phyloP scores from a whole-genome alignment of 1,139 yeast species.

The Casaregolazyma suthepensis region DNA sequence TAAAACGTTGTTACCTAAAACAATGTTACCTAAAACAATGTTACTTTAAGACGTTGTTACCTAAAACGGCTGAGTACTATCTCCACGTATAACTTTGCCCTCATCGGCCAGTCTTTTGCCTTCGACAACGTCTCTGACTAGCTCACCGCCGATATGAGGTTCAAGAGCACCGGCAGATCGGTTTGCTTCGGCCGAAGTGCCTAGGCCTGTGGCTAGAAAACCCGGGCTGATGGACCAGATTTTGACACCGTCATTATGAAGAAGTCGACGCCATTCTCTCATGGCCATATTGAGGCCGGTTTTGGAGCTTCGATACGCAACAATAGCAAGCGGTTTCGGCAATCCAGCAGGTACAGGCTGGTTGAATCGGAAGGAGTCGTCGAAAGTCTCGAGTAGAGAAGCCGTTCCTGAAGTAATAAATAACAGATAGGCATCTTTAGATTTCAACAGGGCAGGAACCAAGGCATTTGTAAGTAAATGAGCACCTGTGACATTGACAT shows the following conservation, averaged over 20 bases:
- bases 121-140: not conserved
- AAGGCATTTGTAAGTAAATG: not conserved
- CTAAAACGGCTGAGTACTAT: not conserved
- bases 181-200: not conserved
- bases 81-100: not conserved
- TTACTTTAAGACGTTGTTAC: not conserved
- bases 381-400: not conserved
- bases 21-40: not conserved
- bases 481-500: not conserved
- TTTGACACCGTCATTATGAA: not conserved
- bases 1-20: no score
- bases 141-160: not conserved
- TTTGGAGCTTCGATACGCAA: not conserved
- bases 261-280: not conserved
- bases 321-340: not conserved
- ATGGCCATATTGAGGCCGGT: not conserved
- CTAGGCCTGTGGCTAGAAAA: not conserved
- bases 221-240: not conserved
- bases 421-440: not conserved
- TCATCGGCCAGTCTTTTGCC: not conserved
- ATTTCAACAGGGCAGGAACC: not conserved
- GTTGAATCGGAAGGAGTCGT: not conserved
- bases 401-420: not conserved
- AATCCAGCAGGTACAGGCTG: not conserved
- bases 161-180: not conserved